These are phyloP conservation scores for Talaromyces sp. DNA, from an alignment of 2,329 filamentous ascomycete species.

Conservation along the genomic window DNA sequence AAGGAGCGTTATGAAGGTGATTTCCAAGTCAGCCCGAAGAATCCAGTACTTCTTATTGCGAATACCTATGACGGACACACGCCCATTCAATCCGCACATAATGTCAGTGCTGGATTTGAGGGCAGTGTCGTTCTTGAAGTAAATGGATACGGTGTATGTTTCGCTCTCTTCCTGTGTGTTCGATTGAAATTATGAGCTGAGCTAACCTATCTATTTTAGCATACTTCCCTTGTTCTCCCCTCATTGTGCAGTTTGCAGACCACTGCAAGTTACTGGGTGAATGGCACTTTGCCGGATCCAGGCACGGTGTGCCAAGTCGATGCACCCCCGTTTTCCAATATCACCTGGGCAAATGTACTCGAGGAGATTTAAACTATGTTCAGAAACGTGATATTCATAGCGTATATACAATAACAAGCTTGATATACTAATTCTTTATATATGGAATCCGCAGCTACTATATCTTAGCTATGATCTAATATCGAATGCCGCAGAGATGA, in stretches of 20 bases:
- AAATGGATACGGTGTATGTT: constrained; percentile 24
- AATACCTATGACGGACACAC: constrained; percentile 27
- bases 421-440: not conserved
- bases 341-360: constrained; percentile 1
- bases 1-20: constrained; percentile 25
- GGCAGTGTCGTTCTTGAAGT: constrained; percentile 27
- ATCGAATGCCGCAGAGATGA: not conserved
- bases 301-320: constrained; percentile 30
- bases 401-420: not conserved
- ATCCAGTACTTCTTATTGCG: constrained; percentile 27
- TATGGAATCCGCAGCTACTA: not conserved
- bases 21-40: constrained; percentile 24
- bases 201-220: not conserved
- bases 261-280: constrained; percentile 31
- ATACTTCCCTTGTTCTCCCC: constrained; percentile 21
- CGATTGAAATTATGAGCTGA: not conserved
- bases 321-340: not conserved
- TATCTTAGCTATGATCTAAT: not conserved
- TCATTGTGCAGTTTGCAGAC: constrained; percentile 31
- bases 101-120: constrained; percentile 24
- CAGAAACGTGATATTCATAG: not conserved
- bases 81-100: constrained; percentile 23
- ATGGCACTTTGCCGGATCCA: constrained; percentile 34
- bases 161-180: not conserved
- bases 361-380: not conserved